Evolutionary conservation across 371 early-diverging fungal species (phyloP).

Genomic region (Mucor sp.): DNA sequence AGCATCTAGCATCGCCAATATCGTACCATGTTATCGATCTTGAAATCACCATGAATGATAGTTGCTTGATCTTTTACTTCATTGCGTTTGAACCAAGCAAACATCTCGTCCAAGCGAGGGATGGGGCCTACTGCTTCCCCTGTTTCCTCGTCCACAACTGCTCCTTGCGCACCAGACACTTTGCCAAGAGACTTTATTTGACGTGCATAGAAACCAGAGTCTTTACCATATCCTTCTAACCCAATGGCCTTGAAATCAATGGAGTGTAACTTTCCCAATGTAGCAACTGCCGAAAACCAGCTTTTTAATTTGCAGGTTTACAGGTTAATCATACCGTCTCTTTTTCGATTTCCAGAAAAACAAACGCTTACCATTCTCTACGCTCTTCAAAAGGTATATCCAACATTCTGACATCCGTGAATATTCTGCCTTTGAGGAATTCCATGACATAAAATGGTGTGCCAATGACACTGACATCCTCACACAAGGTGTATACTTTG

Average conservation of each 20-base stretch:
- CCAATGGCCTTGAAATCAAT: constrained; percentile 70
- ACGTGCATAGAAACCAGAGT: constrained; percentile 77
- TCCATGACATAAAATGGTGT: constrained; percentile 97
- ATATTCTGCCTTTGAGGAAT: constrained; percentile 87
- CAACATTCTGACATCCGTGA: constrained; percentile 64
- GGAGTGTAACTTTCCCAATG: constrained; percentile 79
- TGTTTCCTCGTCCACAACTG: constrained; percentile 56
- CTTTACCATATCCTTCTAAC: constrained; percentile 70
- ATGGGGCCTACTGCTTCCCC: constrained; percentile 67
- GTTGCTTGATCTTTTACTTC: constrained; percentile 73
- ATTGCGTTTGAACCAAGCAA: constrained; percentile 73
- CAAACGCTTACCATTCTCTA: constrained; percentile 46
- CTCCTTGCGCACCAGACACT: constrained; percentile 71
- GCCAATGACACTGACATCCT: constrained; percentile 76
- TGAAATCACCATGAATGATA: constrained; percentile 92
- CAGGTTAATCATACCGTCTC: background rate
- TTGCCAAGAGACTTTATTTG: constrained; percentile 77
- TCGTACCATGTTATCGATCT: constrained; percentile 40
- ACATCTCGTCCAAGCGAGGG: constrained; percentile 69
- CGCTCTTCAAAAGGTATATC: constrained; percentile 61
- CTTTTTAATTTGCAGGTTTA: constrained; percentile 28
- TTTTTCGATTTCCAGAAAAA: background rate
- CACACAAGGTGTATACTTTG: constrained; percentile 80
- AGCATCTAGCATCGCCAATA: background rate
- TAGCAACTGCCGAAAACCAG: constrained; percentile 74